These are phyloP conservation scores for Cryptococcus wingfieldii DNA, from an alignment of 1,284 basidiomycete species.

Conservation along the genomic window DNA sequence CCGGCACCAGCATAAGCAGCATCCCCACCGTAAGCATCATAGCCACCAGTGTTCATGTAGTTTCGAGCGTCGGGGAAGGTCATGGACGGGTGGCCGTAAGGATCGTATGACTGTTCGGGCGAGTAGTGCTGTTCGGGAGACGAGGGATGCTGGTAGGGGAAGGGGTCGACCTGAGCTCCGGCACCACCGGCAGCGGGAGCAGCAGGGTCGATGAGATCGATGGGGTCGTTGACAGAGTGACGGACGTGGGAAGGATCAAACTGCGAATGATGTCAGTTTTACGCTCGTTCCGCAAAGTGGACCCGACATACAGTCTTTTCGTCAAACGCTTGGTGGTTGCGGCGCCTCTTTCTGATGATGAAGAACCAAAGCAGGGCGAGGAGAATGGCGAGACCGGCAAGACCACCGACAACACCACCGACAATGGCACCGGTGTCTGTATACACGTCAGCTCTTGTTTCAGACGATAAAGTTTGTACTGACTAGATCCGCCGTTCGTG, in stretches of 20 bases:
- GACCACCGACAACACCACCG: slow-evolving; percentile 49
- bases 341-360: slow-evolving; percentile 29
- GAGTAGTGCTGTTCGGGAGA: slow-evolving; percentile 2
- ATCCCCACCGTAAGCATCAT: slow-evolving; percentile 20
- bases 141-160: slow-evolving; percentile 15
- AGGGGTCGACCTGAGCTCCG: slow-evolving; percentile 28
- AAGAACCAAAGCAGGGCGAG: slow-evolving; percentile 39
- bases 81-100: slow-evolving; percentile 28
- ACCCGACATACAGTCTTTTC: slow-evolving; percentile 43
- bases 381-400: slow-evolving; percentile 27
- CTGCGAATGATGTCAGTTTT: slow-evolving; percentile 9
- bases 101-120: slow-evolving; percentile 14
- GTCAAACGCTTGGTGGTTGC: slow-evolving; percentile 43
- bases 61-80: slow-evolving; percentile 42
- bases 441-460: not conserved
- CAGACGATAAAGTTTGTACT: slow-evolving; percentile 3
- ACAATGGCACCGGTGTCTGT: slow-evolving; percentile 47
- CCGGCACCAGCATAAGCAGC: slow-evolving; percentile 28
- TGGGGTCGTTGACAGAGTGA: slow-evolving; percentile 40
- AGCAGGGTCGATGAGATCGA: slow-evolving; percentile 36
- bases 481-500: slow-evolving; percentile 12
- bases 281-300: not conserved
- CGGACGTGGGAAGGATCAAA: slow-evolving; percentile 41
- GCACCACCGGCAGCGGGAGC: slow-evolving; percentile 25
- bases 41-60: slow-evolving; percentile 24